Base-by-base conservation (phyloP, 1,284 basidiomycete genomes). In the Apiotrichum veenhuisii region DNA sequence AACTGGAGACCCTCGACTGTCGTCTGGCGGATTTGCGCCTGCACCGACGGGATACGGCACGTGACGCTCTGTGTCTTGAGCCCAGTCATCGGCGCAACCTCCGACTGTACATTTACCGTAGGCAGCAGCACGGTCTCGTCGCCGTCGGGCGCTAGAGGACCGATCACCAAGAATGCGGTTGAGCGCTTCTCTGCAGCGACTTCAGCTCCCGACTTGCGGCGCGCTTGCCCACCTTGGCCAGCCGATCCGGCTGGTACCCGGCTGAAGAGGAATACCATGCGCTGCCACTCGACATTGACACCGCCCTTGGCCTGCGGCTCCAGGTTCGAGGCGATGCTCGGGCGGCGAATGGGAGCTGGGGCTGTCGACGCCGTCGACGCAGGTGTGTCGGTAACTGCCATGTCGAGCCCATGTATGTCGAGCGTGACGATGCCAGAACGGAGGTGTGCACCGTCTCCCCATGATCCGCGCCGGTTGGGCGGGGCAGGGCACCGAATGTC, bases 1-100 rank as follows among this genome's bases (percentile, higher is more conserved):
- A 87, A 86, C 71, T 94, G 91, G 18, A 96, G 71, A 14, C 84
- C 84, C 69, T 94, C 89, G 10, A 92, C 73, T 2, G 79, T 63
- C 8, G 76, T 67, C 58, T 73, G 71, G 5, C 83, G 80, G 50
- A 92, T 66, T 50, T 83, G 78, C 22, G 84, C 75, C 64, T 85
- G 80, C 7, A 88, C 74, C 2, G 85, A 85, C 14, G 91, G 89
- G 25, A 92, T 74, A 42, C 84, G 79, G 56, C 68, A 71, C 17
- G 63, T 69, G 43, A 75, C 58, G 2, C 54, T 43, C 42, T 65
- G 60, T 12, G 67, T 72, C 44, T 68, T 69, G 34, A 58, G 47
- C 10, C 55, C 50, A 7, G 58, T 50, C 3, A 48, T 25, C 18
- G 59, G 52, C 4, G 54, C 25, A 4, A 58, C 42, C 22, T 57